These are phyloP conservation scores for Trypanosoma brucei DNA, from an alignment of 208 protist species.

Conservation along the genomic window DNA sequence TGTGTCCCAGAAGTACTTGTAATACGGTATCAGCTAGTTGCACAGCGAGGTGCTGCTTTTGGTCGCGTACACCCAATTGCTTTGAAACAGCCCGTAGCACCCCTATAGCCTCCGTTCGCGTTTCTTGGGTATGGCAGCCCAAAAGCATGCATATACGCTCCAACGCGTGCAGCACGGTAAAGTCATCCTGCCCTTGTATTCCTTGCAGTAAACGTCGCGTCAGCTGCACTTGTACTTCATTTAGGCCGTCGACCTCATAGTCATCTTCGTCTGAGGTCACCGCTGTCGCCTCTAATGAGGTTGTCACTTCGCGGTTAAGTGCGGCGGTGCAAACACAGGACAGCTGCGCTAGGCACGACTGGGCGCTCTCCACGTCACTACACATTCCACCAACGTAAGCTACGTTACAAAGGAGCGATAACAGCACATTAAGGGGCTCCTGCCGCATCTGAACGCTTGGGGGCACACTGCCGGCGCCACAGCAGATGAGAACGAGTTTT, in stretches of 20 bases:
- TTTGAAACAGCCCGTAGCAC: constrained; percentile 62
- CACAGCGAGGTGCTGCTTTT: constrained; percentile 36
- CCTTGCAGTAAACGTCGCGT: constrained; percentile 29
- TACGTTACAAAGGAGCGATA: constrained; percentile 63
- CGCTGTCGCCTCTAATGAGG: not conserved
- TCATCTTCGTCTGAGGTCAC: constrained; percentile 1
- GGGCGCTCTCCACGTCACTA: constrained; percentile 60
- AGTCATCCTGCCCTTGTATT: constrained; percentile 20
- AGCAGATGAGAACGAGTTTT: constrained; percentile 54
- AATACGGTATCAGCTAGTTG: constrained; percentile 58
- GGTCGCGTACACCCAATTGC: constrained; percentile 36
- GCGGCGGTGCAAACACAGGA: constrained; percentile 58
- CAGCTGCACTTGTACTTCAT: constrained; percentile 11
- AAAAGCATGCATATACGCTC: constrained; percentile 57
- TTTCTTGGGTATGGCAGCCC: constrained; percentile 58
- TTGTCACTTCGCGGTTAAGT: constrained; percentile 22
- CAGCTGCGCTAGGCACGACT: constrained; percentile 73
- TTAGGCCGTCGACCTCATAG: not conserved
- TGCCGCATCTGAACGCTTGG: constrained; percentile 25
- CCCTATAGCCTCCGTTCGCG: constrained; percentile 60
- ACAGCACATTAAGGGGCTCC: constrained; percentile 30
- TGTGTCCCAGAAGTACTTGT: constrained; percentile 44
- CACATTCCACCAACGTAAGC: constrained; percentile 79
- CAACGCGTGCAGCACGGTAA: constrained; percentile 41
- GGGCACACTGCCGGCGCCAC: constrained; percentile 22